Base-by-base conservation (phyloP, 306 rosid species). In the Pyrus bretschneideri region DNA sequence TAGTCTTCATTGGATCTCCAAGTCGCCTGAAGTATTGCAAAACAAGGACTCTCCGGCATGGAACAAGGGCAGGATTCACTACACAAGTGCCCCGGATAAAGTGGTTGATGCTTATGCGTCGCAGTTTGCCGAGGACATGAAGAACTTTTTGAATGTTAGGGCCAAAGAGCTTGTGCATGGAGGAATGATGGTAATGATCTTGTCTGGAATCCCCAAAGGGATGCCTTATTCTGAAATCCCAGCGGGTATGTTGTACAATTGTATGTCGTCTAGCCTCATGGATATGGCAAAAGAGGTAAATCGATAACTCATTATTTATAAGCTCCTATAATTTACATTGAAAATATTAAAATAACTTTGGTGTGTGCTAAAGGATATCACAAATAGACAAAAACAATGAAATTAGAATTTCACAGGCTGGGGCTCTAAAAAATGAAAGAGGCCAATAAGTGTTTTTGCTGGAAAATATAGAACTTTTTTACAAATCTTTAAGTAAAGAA, bases 221-320 rank as follows among this genome's bases (percentile, higher is more conserved):
- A 54, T 71, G 67, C 83, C 82, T 44, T 19, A 70, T 14, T 78
- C 81, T 54, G 17, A 79, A 19, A 35, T 69, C 1, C 25, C 81
- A 1, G 2, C 52, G 38, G 87, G 87, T 5, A 59, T 70, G 69
- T 27, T 76, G 19, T 82, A n/a, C 77, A 82, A 85, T 23, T 35
- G 23, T 4, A 69, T 87, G 69, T 81, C 81, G 11, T 75, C 75
- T 3, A 69, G 70, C 45, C 84, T 87, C 51, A 44, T 42, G 82
- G 91, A 89, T 4, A 80, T 89, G 83, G 86, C 78, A 17, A 78
- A 74, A 13, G 83, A 87, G 93, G 93, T 87, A 81, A 27, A 51
- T 51, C 6, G 9, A 51, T 51, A 0, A 51, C 21, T 51, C 55
- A 5, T 51, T 51, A 49, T 13, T 49, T 49, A 15, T 15, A 15